A percentile compares a stretch with the other conserved stretches of the same genome.
Evolutionary conservation across 2,329 filamentous ascomycete species (phyloP).

Genomic region (Fusarium sp.): DNA sequence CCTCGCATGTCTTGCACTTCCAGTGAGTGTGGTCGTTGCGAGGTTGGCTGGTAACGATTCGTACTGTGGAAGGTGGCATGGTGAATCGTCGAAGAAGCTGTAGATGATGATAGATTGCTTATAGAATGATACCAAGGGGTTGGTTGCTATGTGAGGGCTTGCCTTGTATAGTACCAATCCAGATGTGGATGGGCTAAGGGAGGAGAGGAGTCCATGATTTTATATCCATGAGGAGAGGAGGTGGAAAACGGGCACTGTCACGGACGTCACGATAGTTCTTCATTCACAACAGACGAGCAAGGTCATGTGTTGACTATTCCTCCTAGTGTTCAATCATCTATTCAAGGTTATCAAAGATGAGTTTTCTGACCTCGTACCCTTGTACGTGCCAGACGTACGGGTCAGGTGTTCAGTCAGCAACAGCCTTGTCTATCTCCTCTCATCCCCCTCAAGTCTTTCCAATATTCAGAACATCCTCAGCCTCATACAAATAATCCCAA

Average conservation of each 20-base stretch:
- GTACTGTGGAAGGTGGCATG: not conserved
- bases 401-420: not conserved
- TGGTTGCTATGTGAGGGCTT: not conserved
- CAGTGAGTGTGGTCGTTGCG: not conserved
- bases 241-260: not conserved
- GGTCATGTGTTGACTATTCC: not conserved
- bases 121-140: not conserved
- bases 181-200: too few relatives aligned
- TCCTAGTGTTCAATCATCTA: too few relatives aligned
- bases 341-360: not conserved
- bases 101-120: not conserved
- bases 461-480: not conserved
- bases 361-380: accelerated
- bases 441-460: too few relatives aligned
- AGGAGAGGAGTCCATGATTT: not conserved
- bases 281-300: not conserved
- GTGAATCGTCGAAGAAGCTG: not conserved
- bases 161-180: not conserved
- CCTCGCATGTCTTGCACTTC: not conserved
- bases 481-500: not conserved
- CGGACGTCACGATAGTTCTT: not conserved
- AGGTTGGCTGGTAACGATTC: not conserved
- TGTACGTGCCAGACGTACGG: not conserved
- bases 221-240: not conserved
- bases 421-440: not conserved